Evolutionary conservation across 2,329 filamentous ascomycete genomes (phyloP).

Genomic region (Myriosclerotinia duriaeana): DNA sequence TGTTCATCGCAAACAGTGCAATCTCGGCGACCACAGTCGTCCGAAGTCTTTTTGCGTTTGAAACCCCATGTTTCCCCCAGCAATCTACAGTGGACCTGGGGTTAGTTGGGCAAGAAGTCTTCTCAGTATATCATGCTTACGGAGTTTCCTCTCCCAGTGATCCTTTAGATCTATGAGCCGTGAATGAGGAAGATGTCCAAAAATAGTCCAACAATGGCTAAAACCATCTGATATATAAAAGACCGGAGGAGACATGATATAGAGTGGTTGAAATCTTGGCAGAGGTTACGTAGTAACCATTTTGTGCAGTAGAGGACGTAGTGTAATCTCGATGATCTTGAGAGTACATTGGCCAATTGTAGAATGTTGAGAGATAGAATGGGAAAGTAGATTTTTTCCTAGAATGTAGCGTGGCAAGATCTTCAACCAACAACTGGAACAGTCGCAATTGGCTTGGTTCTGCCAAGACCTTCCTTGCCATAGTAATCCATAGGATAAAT

Average conservation of each 20-base stretch:
- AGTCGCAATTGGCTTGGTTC: constrained; percentile 55
- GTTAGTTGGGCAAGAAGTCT: constrained; percentile 62
- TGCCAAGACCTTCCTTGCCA: constrained; percentile 82
- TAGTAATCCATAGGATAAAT: constrained; percentile 99
- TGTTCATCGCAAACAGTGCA: constrained; percentile 64
- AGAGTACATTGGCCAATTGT: not conserved
- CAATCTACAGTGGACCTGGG: constrained; percentile 64
- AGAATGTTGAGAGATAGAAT: not conserved
- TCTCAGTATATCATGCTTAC: constrained; percentile 56
- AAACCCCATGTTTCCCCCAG: constrained; percentile 75
- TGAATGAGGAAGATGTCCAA: constrained; percentile 47
- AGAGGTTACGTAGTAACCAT: not conserved
- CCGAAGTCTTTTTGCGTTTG: constrained; percentile 72
- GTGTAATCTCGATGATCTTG: not conserved
- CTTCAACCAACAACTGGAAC: constrained; percentile 30
- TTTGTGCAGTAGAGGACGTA: not conserved
- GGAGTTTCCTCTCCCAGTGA: constrained; percentile 60
- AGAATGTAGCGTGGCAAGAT: not conserved
- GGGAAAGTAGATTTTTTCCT: not conserved
- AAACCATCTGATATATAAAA: not conserved
- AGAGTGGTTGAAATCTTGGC: not conserved
- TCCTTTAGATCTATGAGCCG: constrained; percentile 60
- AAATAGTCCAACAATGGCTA: not conserved
- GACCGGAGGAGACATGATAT: not conserved
- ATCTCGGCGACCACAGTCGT: constrained; percentile 81